Evolutionary conservation across 1,284 basidiomycete species (phyloP), one percentile per base, ranked within the genome.

Genomic region (Trichosporon ovoides): DNA sequence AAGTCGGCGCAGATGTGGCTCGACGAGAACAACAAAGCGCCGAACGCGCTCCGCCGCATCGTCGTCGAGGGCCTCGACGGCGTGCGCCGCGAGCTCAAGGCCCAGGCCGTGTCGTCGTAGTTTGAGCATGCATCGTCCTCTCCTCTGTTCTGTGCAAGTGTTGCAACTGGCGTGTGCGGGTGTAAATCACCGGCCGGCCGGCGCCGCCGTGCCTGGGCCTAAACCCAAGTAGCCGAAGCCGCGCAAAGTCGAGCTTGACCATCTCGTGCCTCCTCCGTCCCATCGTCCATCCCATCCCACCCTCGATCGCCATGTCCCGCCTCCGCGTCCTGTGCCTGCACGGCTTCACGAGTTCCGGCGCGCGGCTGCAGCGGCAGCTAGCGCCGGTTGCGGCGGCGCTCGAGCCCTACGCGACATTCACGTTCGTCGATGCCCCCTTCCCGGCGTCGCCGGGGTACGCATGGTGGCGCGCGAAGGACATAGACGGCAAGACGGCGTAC

Each of bases 11-110:
- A 38, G 50, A 19, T 4, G 5, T 58, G 56, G 56, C 40, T 58
- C n/a, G 52, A 53, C n/a, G 13, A 16, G 13, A 53, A 58, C 40
- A 19, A 28, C 20, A 20, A 35, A 35, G 56, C 56, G 20, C 52
- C 56, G n/a, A 33, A 31, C 4, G 51, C 56, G 6, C 46, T 58
- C n/a, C 20, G 56, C 18, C 20, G 52, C 7, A 58, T 58, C 11
- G 22, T 58, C 16, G 20, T 53, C 36, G 56, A 58, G 52, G 22
- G 22, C 13, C 38, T 57, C 11, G 56, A 40, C 6, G 34, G 18
- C 18, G 12, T 20, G 22, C 43, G 51, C 33, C 31, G 55, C 31
- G 18, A 40, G 49, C 55, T 56, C 14, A n/a, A 19, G 7, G 55
- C 49, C 13, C 55, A 56, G 48, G 48, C 46, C 28, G 20, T 46